Base-by-base conservation (phyloP, 2,329 filamentous ascomycete genomes). In the Pseudogymnoascus sp. region DNA sequence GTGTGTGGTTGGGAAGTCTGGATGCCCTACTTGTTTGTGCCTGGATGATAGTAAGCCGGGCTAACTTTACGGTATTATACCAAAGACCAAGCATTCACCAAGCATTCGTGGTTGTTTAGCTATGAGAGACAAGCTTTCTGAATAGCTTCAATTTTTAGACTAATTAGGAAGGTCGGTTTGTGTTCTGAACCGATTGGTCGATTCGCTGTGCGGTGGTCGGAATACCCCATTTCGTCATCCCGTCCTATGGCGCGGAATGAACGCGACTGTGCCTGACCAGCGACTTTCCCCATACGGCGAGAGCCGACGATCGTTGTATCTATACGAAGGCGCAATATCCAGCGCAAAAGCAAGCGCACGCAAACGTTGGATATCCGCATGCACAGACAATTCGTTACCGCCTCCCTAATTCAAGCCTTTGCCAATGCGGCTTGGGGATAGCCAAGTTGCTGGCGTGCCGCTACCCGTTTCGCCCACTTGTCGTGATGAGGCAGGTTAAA, bases 401-500 rank as follows among this genome's bases (percentile, higher is more conserved):
- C 46, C 46, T 56, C 26, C 46, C 46, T 33, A 33, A 56, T 56
- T 33, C 26, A 56, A 33, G 46, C 46, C 46, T 56, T 56, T 33
- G 46, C 46, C 46, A 56, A 56, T 56, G 26, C 46, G 15, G 29
- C 26, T 56, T 56, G n/a, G 10, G 10, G n/a, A 56, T 19, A 56
- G 26, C n/a, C 50, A 56, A 56, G 7, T 56, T n/a, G 9, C 5
- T 33, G 29, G n/a, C n/a, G 50, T 33, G 26, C 50, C 29, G 26
- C 50, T 33, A 56, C 50, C 50, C 50, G 29, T 56, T 56, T 33
- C 10, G 4, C 50, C 17, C n/a, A 33, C 50, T 56, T 56, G 29
- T 56, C 50, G 50, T n/a, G 33, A 56, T 56, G 50, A 56, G 50
- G 29, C 46, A 56, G 46, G 50, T 56, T 56, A 56, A 56, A 33